These are phyloP conservation scores for Aspergillus quadricinctus DNA, from an alignment of 2,329 filamentous ascomycete genomes.

Conservation along the genomic window DNA sequence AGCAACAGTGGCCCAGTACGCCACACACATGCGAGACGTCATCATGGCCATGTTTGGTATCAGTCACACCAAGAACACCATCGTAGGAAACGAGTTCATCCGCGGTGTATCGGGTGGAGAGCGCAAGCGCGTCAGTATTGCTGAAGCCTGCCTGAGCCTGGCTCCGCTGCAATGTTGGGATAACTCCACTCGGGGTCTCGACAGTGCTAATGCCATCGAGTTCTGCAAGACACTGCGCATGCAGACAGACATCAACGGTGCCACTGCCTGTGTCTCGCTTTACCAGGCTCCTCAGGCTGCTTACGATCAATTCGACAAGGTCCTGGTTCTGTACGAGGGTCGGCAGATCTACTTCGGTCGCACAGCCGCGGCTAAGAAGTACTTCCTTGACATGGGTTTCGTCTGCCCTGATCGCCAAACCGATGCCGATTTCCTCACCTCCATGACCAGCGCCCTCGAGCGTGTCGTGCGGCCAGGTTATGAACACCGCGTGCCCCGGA, in stretches of 20 bases:
- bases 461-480: slow-evolving; percentile 52
- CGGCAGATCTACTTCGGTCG: slow-evolving; percentile 69
- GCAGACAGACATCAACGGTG: slow-evolving; percentile 40
- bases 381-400: slow-evolving; percentile 64
- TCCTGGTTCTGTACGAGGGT: slow-evolving; percentile 64
- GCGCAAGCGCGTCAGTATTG: slow-evolving; percentile 53
- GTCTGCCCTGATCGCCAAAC: slow-evolving; percentile 62
- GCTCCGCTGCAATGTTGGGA: slow-evolving; percentile 37
- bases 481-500: slow-evolving; percentile 59
- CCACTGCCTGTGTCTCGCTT: slow-evolving; percentile 46
- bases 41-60: slow-evolving; percentile 29
- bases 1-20: slow-evolving; percentile 21
- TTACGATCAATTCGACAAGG: slow-evolving; percentile 59
- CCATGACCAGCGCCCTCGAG: slow-evolving; percentile 60
- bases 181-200: slow-evolving; percentile 41
- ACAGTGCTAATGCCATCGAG: slow-evolving; percentile 48
- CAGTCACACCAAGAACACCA: slow-evolving; percentile 42
- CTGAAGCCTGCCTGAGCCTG: slow-evolving; percentile 44
- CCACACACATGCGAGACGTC: slow-evolving; percentile 38
- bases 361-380: slow-evolving; percentile 53
- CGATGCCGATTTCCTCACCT: slow-evolving; percentile 63
- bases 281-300: slow-evolving; percentile 44
- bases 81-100: slow-evolving; percentile 47
- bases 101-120: slow-evolving; percentile 55
- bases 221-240: slow-evolving; percentile 46